Evolutionary conservation across 2,329 filamentous ascomycete genomes (phyloP).

Genomic region (Cladophialophora yegresii): DNA sequence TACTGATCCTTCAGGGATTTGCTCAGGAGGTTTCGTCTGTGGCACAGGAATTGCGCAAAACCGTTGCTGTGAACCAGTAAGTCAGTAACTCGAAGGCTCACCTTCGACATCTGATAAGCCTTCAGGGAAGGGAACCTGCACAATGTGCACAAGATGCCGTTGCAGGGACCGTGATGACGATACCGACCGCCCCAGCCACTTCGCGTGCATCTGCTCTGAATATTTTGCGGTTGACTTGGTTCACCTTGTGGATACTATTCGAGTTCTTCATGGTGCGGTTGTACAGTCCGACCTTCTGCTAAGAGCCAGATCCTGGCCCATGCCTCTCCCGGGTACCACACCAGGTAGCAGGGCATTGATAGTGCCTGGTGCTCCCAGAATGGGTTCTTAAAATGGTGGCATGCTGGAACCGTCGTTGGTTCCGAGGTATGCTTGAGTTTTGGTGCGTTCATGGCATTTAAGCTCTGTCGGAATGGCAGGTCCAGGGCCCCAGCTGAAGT

Average conservation of each 20-base stretch:
- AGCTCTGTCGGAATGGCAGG: not conserved
- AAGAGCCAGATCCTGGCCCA: not conserved
- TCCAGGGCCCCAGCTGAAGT: not conserved
- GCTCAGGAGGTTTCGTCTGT: conserved; percentile 20
- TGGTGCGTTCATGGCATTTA: not conserved
- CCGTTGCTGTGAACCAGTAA: conserved; percentile 24
- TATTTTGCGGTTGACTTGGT: not conserved
- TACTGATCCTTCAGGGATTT: conserved; percentile 14
- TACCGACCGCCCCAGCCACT: conserved; percentile 4
- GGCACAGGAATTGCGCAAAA: conserved; percentile 22
- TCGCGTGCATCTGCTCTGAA: not conserved
- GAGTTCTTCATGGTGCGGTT: not conserved
- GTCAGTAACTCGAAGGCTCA: not conserved
- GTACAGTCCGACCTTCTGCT: not conserved
- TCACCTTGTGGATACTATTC: not conserved
- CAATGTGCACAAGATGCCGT: conserved; percentile 16
- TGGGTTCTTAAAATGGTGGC: not conserved
- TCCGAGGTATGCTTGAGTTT: not conserved
- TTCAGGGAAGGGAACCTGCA: conserved; percentile 10
- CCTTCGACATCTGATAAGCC: not conserved
- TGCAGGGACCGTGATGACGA: conserved; percentile 9
- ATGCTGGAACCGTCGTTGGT: not conserved
- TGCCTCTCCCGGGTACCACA: not conserved
- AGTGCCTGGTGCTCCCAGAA: not conserved
- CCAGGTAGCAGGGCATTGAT: not conserved